These are phyloP conservation scores for Colletotrichum sp. DNA, from an alignment of 2,329 filamentous ascomycete genomes.

Conservation along the genomic window DNA sequence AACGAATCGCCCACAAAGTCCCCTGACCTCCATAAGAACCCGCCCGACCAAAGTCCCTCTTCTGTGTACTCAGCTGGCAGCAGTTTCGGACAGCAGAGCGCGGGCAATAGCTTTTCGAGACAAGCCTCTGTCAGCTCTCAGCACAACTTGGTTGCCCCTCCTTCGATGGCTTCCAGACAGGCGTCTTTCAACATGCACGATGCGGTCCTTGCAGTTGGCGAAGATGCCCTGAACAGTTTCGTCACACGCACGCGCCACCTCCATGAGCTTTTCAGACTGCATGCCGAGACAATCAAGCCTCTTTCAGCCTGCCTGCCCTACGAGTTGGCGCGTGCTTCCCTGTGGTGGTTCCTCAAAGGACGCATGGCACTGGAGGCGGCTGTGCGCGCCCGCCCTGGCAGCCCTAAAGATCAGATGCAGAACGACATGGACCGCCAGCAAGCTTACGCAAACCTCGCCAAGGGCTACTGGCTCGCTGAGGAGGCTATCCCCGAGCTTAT, in stretches of 20 bases:
- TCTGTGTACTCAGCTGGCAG: constrained; percentile 27
- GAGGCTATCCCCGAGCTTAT: constrained; percentile 56
- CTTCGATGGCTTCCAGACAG: constrained; percentile 29
- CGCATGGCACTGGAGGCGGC: constrained; percentile 76
- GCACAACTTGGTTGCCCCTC: constrained; percentile 26
- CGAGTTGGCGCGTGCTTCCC: constrained; percentile 73
- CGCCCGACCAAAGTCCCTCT: constrained; percentile 47
- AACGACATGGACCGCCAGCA: constrained; percentile 69
- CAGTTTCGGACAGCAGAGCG: constrained; percentile 9
- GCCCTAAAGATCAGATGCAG: constrained; percentile 57
- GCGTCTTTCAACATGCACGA: constrained; percentile 48
- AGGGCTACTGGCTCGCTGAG: constrained; percentile 81
- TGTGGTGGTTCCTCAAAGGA: constrained; percentile 92
- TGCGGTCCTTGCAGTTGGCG: constrained; percentile 50
- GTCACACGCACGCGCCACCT: constrained; percentile 74
- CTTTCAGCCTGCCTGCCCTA: constrained; percentile 66
- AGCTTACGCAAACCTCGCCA: constrained; percentile 84
- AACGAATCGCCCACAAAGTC: constrained; percentile 25
- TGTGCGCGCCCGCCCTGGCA: constrained; percentile 68
- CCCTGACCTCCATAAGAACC: constrained; percentile 22
- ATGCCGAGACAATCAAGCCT: constrained; percentile 76
- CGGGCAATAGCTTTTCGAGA: constrained; percentile 12
- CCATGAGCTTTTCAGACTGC: constrained; percentile 76
- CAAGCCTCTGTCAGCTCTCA: constrained; percentile 19
- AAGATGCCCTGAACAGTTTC: constrained; percentile 75